Base-by-base conservation (phyloP, 805 yeast genomes). In the Candida sphagnicola region DNA sequence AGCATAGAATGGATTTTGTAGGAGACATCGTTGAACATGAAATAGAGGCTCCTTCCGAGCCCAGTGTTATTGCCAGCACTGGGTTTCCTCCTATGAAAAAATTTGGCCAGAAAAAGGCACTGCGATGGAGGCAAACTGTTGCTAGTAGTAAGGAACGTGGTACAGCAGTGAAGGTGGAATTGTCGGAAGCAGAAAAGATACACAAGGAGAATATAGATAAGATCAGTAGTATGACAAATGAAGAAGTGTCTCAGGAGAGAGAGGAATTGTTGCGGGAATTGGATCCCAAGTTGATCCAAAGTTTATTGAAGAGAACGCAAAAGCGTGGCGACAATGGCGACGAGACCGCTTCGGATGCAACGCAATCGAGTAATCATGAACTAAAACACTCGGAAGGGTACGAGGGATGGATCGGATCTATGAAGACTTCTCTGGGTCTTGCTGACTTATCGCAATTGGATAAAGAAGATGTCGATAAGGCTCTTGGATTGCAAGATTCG, bases 11-110 rank as follows among this genome's bases (percentile, higher is more conserved):
- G 90, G 83, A 82, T 56, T 66, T 82, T 42, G 59, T 84, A 18
- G 85, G 86, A 8, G 91, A 85, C 46, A 82, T 85, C 21, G 78
- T 82, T 6, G 93, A 85, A 49, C 80, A 70, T 41, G 78, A 78
- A 35, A 59, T 62, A 0, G 54, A 47, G 5, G 54, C 57, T 5
- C 69, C 73, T 1, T 50, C 49, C n/a, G 54, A 62, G 1, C 70
- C 70, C 3, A 39, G 40, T 2, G 55, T 60, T 5, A 47, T 48
- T 1, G 45, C 51, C 5, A 33, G 49, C 2, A 37, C 39, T n/a
- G 74, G 72, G 8, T 68, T 65, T 40, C 75, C 75, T 0, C 43
- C 44, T n/a, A 49, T 59, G 8, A 38, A 45, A 5, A 61, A 49
- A 33, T 47, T 61, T 14, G 53, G 45, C 38, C 39, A 40, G 37